Evolutionary conservation across 139 green algal genomes (phyloP).

Genomic region (Trebouxia sp.): DNA sequence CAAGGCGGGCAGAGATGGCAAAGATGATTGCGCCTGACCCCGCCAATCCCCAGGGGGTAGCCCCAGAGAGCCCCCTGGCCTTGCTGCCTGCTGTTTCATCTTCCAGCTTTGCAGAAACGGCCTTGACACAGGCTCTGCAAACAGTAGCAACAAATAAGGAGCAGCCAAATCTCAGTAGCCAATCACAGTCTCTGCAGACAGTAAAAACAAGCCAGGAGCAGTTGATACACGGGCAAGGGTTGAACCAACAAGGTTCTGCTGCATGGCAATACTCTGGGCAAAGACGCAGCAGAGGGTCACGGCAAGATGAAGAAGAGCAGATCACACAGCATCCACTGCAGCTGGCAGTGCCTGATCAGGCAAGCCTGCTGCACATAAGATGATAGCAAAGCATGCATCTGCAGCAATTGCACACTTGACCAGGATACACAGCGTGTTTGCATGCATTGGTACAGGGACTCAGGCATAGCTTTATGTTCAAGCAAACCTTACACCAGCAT

Average conservation of each 20-base stretch:
- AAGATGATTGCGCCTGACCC: background rate
- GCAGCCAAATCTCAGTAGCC: background rate
- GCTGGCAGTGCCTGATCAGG: slow-evolving; percentile 21
- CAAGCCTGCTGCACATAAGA: background rate
- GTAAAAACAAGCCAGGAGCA: background rate
- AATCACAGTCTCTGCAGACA: background rate
- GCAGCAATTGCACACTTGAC: no score
- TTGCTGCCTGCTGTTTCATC: background rate
- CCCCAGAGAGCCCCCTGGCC: background rate
- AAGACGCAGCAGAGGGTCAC: background rate
- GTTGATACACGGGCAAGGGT: no score
- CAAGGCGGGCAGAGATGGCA: slow-evolving; percentile 1
- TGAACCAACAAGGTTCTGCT: no score
- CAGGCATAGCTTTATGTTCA: no score
- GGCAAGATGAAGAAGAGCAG: background rate
- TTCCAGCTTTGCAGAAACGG: background rate
- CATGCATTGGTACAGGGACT: no score
- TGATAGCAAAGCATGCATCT: background rate
- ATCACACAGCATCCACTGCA: background rate
- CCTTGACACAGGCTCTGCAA: background rate
- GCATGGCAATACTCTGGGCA: no score
- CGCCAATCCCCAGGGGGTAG: background rate
- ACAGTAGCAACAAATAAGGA: background rate
- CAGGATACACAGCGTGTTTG: no score
- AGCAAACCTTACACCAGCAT: no score